Base-by-base conservation (phyloP, 2,329 filamentous ascomycete genomes). In the Bimuria novae-zelandiae region DNA sequence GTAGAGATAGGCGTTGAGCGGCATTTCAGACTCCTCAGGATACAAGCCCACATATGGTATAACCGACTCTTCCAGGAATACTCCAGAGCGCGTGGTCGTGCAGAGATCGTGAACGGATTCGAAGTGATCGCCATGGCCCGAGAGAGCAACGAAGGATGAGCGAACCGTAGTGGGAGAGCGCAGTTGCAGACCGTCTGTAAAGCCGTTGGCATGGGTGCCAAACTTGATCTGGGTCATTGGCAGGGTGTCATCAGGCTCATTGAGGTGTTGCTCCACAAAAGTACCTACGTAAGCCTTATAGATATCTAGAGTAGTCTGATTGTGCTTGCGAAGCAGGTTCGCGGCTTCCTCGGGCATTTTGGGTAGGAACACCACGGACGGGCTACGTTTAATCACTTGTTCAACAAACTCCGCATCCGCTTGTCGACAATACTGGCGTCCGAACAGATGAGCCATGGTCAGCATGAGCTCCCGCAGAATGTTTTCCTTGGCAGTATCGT, bases 61-160 rank as follows among this genome's bases (percentile, higher is more conserved):
- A 1, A 88, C 85, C 0, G 86, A 81, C 63, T 89, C 82, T 62
- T 93, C 89, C 0, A 93, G 80, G 75, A 90, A 92, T 1, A 93
- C 83, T 0, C 84, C 88, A 6, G 79, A 79, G 23, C 89, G 84
- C 7, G 83, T 81, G 0, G 83, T 87, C 7, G 77, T 75, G 68
- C 88, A 90, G 1, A 93, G 79, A 44, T 92, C 88, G 16, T 81
- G 77, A 16, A 92, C 84, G 0, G 80, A 85, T 1, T 74, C 67
- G 67, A 90, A 92, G 0, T 80, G 64, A 62, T 92, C 89, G 1
- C 75, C 77, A 40, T 84, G 79, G 0, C 89, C 88, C 0, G 89
- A 92, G 1, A 92, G 81, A 0, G 87, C 87, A 2, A 86, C 81
- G 60, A 92, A 92, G 0, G 85, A 77, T 0, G 89, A 92, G 4